Base-by-base conservation (phyloP, 2,329 filamentous ascomycete species). In the Diaporthe amygdali region DNA sequence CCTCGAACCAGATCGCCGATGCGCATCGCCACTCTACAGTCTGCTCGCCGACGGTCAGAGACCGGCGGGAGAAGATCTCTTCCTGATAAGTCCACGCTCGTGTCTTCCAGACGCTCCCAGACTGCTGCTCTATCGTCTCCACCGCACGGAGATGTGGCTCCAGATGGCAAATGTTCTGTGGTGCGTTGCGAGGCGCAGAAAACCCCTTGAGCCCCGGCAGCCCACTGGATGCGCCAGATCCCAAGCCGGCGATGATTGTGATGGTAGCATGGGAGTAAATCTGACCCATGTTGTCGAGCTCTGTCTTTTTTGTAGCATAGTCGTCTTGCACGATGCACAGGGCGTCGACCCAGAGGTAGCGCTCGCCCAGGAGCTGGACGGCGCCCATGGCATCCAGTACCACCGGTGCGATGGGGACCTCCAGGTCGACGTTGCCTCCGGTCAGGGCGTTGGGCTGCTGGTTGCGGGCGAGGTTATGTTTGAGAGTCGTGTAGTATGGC, bases 331-430 rank as follows among this genome's bases (percentile, higher is more conserved):
- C 46, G 17, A 67, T 54, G 27, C 64, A 67, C 6, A 67, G 64
- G n/a, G 64, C 34, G 27, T 67, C 64, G 12, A 37, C 47, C 64
- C 64, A 67, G 46, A 67, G 30, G n/a, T 67, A 67, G 20, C 27
- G 46, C 47, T 67, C 64, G 7, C 46, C 64, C 27, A 67, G 46
- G 27, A 25, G 27, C 9, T 20, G 30, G 14, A 52, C 47, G 14
- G 54, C n/a, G 14, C 39, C 27, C 47, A 67, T 67, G 5, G 64
- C 44, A 32, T 44, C 41, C 5, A 47, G 44, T 5, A 61, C 30
- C 6, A 34, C 41, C 44, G 15, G 17, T 15, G 44, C 17, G 17
- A 47, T 47, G 6, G 7, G 7, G 5, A n/a, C 15, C 15, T 47
- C 5, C 44, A 47, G 15, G 15, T 47, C 15, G 5, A 20, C 22